Conservation (phyloP, 768 basidiomycete genomes). For the Candolleomyces eurysporus region DNA sequence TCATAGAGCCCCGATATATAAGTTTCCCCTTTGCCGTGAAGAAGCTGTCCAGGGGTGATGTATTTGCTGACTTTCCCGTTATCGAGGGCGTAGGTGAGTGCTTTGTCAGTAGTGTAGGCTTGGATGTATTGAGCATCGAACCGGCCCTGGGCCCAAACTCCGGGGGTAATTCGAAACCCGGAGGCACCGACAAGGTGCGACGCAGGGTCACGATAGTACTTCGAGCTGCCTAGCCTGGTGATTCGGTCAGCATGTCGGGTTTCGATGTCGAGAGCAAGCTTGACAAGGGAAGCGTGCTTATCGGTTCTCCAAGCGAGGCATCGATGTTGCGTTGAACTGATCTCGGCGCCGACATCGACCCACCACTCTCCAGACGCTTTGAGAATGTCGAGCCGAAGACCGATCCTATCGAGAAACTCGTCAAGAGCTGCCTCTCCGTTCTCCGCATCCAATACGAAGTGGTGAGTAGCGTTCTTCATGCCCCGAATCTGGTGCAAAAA, state of each 20-base stretch:
- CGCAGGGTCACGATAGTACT: slow-evolving; percentile 13
- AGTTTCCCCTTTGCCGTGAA: neutral
- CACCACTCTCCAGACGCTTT: slow-evolving; percentile 14
- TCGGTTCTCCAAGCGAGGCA: slow-evolving; percentile 17
- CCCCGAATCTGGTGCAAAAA: slow-evolving; percentile 11
- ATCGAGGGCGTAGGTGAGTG: slow-evolving; percentile 9
- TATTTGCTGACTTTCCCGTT: slow-evolving; percentile 8
- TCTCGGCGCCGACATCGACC: slow-evolving; percentile 20
- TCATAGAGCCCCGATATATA: neutral
- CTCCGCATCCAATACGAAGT: neutral
- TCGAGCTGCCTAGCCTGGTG: neutral
- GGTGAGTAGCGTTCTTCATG: slow-evolving; percentile 5
- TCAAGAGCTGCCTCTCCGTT: neutral
- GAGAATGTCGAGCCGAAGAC: neutral
- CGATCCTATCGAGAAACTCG: neutral
- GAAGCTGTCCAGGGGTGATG: neutral
- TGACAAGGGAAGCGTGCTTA: neutral
- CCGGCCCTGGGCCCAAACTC: slow-evolving; percentile 2
- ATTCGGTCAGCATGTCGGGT: slow-evolving; percentile 4
- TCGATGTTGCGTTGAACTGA: neutral
- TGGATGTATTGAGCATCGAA: slow-evolving; percentile 13
- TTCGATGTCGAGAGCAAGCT: neutral
- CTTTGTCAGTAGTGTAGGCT: slow-evolving; percentile 18
- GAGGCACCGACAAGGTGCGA: slow-evolving; percentile 14
- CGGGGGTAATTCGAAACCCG: slow-evolving; percentile 14